Evolutionary conservation across 2,329 filamentous ascomycete species (phyloP), one percentile per base, ranked within the genome.

Genomic region (Rosellinia necatrix): DNA sequence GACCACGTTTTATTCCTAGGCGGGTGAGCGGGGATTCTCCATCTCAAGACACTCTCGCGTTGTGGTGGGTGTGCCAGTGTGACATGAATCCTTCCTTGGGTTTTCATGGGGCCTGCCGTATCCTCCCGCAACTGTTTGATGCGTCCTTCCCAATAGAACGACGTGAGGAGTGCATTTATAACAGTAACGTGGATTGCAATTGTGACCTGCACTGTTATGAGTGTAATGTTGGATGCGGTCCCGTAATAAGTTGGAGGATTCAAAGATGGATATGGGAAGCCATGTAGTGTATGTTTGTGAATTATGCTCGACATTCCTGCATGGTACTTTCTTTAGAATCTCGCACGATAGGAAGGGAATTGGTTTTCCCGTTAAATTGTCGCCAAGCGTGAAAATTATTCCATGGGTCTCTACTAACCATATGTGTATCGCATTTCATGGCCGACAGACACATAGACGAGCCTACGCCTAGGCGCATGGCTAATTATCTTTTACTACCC

Each of bases 21-120:
- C n/a, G n/a, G n/a, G n/a, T n/a, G n/a, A n/a, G 29, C 34, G 35
- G 49, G 35, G 24, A 25, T 10, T 30, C 19, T 22, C 37, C 17
- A 49, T 35, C 42, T 43, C 43, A 41, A 10, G 17, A 49, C 13
- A 19, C 24, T 10, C 41, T 30, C 4, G 32, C 19, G 38, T 34
- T n/a, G n/a, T n/a, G 22, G 49, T 41, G 44, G 44, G 22, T n/a
- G n/a, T n/a, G n/a, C n/a, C 35, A 54, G 58, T 47, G 54, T 58
- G 49, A 58, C 47, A 27, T 40, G 46, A 48, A 35, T 47, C 35
- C 50, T 49, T 48, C 22, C 27, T 22, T 35, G 17, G 41, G 40
- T 12, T 49, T 29, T 43, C 29, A 40, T 41, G 24, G 10, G 15
- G 21, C 38, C 51, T 38, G 24, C n/a, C 25, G 10, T 25, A 27